Evolutionary conservation across 768 basidiomycete species (phyloP), one percentile per base, ranked within the genome.

Genomic region (Amanita exitialis): DNA sequence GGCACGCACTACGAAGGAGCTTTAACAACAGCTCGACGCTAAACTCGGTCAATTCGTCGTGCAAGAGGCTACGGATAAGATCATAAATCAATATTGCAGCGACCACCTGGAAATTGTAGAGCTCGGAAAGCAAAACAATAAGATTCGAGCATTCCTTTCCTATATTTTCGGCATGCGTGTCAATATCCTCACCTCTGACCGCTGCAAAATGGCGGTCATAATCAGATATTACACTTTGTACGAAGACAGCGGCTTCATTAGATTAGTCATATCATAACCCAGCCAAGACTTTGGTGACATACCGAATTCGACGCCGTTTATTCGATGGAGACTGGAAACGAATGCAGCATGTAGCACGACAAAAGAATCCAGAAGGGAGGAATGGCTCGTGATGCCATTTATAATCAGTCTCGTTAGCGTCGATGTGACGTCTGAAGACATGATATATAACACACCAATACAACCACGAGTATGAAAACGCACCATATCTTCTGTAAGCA

Each of bases 41-140:
- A 53, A 87, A 79, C 64, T 97, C 95, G 0, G 75, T 73, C 48
- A 95, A 66, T 2, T 79, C 70, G 4, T 69, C 69, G 1, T 76
- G 68, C 43, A 98, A 70, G 42, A 98, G 74, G 12, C 74, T 72
- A 6, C 87, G 82, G 56, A 98, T 83, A 44, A 97, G 64, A 61
- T 97, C 96, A 66, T 92, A 98, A 43, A 97, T 69, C n/a, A 98
- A 74, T 9, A 85, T 69, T 51, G 83, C 90, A 2, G 90, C 90
- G 48, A 98, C 78, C 20, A 97, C 90, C 67, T 92, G 89, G 62
- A 97, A 93, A 62, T 97, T 97, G 71, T 97, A 98, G 16, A 99
- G 70, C 62, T 97, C 93, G 2, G 91, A 88, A 18, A 97, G 67
- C 20, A 98, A 76, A 1, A 90, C 79, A 37, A 95, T 75, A 30